A percentile compares a stretch with the other conserved stretches of the same genome.
These are phyloP conservation scores for Salix udensis DNA, from an alignment of 345 rosid genomes.

Conservation along the genomic window DNA sequence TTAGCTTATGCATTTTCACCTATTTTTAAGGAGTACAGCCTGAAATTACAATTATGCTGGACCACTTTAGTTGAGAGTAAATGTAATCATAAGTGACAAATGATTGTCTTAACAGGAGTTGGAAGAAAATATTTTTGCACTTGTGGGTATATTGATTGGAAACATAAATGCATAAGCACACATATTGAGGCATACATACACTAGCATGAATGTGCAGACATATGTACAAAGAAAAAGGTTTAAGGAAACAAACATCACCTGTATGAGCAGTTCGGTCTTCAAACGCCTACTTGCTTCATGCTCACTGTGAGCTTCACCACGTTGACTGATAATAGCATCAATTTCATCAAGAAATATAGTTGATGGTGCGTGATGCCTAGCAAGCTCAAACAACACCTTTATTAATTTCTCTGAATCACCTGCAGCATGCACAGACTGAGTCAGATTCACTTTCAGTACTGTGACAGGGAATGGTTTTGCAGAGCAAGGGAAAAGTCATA, in stretches of 20 bases:
- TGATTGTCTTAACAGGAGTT: not conserved
- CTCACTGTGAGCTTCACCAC: slow-evolving; percentile 93
- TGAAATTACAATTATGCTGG: not conserved
- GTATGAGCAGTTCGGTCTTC: slow-evolving; percentile 97
- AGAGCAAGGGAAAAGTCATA: not conserved
- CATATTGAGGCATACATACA: not conserved
- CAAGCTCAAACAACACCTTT: slow-evolving; percentile 90
- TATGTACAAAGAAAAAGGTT: not conserved
- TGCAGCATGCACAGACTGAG: slow-evolving; percentile 29
- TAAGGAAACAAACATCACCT: slow-evolving; percentile 51
- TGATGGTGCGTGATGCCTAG: slow-evolving; percentile 95
- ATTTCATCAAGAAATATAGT: slow-evolving; percentile 97
- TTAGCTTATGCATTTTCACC: not conserved
- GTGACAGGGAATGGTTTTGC: not conserved
- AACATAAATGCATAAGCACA: not conserved
- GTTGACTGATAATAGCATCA: slow-evolving; percentile 93
- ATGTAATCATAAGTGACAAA: not conserved
- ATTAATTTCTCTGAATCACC: slow-evolving; percentile 97
- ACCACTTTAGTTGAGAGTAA: not conserved
- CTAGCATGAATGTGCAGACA: not conserved
- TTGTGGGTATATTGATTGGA: not conserved
- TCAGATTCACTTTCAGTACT: slow-evolving; percentile 14
- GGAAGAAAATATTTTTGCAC: not conserved
- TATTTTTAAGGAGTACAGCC: not conserved
- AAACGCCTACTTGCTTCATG: slow-evolving; percentile 99